Percentiles rank a stretch among this genome's conserved stretches.
phyloP scores from a whole-genome alignment of 805 yeast genomes.

The Yarrowia divulgata region DNA sequence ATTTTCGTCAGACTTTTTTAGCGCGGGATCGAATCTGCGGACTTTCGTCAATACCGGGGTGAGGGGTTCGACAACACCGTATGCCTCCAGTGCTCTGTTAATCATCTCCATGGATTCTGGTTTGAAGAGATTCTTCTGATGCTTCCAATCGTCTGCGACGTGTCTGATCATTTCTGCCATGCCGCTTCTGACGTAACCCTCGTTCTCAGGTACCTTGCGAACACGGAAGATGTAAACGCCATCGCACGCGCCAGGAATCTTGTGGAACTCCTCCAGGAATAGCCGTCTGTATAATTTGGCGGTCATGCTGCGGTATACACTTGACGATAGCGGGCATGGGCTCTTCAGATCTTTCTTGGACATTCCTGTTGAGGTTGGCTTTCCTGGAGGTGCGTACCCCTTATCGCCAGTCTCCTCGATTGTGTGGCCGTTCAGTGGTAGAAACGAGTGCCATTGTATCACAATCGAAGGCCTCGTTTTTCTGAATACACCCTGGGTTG shows the following conservation, averaged over 20 bases:
- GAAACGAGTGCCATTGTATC: not conserved
- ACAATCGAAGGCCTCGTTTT: constrained; percentile 7
- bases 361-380: not conserved
- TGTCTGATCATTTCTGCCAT: not conserved
- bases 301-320: not conserved
- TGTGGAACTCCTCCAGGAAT: constrained; percentile 26
- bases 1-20: not conserved
- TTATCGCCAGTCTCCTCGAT: not conserved
- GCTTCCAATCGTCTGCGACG: constrained; percentile 7
- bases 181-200: not conserved
- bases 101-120: not conserved
- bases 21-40: not conserved
- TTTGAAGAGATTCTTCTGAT: not conserved
- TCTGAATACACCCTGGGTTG: constrained; percentile 5
- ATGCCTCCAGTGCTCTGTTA: not conserved
- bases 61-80: not conserved
- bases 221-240: constrained; percentile 24
- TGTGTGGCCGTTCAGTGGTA: constrained; percentile 3
- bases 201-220: constrained; percentile 1
- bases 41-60: not conserved
- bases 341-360: not conserved
- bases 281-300: constrained; percentile 3
- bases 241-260: constrained; percentile 18
- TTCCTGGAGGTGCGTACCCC: not conserved
- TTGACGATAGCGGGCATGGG: not conserved